Base-by-base conservation (phyloP, 1,284 basidiomycete genomes). In the Crocinoboletus sp. region DNA sequence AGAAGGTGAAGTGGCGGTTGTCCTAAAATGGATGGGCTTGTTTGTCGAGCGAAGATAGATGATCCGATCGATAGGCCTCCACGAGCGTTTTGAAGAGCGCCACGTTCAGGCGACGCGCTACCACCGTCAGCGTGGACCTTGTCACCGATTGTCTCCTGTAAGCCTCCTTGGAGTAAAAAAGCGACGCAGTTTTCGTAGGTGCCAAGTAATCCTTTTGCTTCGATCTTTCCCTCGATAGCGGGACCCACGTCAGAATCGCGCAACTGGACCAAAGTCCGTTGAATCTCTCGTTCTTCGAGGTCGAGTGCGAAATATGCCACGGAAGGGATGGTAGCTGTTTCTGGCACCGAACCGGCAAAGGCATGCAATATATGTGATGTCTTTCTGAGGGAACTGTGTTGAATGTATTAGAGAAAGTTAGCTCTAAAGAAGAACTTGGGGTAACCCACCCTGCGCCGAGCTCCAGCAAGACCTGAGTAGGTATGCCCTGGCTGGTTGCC, bases 221-320 rank as follows among this genome's bases (percentile, higher is more conserved):
- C 70, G 20, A 94, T 79, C 57, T 85, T 88, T 40, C 84, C 88
- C 31, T 70, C 53, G 8, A 93, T 71, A 20, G 69, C 66, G n/a
- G 70, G 61, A 19, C 89, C 89, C 41, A 89, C 71, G 9, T 77
- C 72, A 12, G 73, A 87, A 54, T 69, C 63, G 31, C 76, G 66
- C 52, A 98, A 82, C 57, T 84, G 76, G 28, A 69, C 69, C 36
- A 98, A 74, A 4, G 91, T 90, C 19, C 93, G 82, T 51, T 85
- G 77, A 25, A 98, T 81, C 62, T 97, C 93, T 42, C 78, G 77
- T 54, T 85, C 76, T 65, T 95, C 92, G 22, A 98, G 82, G 61
- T 98, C 95, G 42, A 99, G 84, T 11, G 94, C 93, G 69, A 90
- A 94, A 68, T 96, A 98, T 1, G 83, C 88, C 58, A 89, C 80